Evolutionary conservation across 352 stramenopile species (phyloP).

Genomic region (Globisporangium apiculatum): DNA sequence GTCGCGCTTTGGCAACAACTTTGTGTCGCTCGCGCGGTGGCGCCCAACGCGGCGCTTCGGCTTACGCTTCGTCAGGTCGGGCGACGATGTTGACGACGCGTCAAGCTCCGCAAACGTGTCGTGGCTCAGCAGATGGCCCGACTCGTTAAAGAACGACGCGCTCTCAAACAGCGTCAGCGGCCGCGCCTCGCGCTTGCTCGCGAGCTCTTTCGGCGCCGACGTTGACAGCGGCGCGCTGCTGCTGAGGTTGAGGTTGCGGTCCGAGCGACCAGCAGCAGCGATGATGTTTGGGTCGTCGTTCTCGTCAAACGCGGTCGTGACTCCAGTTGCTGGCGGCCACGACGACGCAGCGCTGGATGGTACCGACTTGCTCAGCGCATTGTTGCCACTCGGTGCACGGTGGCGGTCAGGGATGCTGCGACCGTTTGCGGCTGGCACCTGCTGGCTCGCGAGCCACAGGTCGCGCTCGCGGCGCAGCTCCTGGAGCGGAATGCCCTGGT

Average conservation of each 20-base stretch:
- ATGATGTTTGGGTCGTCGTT: constrained; percentile 19
- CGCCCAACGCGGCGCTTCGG: constrained; percentile 56
- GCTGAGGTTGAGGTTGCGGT: not conserved
- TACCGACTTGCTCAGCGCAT: constrained; percentile 35
- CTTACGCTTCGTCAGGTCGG: constrained; percentile 26
- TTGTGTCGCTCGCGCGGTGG: constrained; percentile 34
- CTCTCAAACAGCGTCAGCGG: constrained; percentile 79
- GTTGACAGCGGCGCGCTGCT: constrained; percentile 6
- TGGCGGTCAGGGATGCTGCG: constrained; percentile 32
- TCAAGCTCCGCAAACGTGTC: constrained; percentile 63
- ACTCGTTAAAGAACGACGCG: constrained; percentile 70
- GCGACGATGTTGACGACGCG: constrained; percentile 22
- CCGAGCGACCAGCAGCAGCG: too few species aligned
- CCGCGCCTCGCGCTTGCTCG: constrained; percentile 36
- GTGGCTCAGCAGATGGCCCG: constrained; percentile 58
- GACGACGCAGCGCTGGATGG: constrained; percentile 29
- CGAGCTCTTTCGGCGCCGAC: constrained; percentile 28
- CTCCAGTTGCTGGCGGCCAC: constrained; percentile 33
- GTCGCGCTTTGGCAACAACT: constrained; percentile 18
- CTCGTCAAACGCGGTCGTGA: constrained; percentile 19
- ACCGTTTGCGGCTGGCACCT: constrained; percentile 9
- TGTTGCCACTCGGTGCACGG: constrained; percentile 1
- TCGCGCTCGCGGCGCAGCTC: constrained; percentile 32
- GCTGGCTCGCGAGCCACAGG: constrained; percentile 21
- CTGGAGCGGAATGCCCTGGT: constrained; percentile 17